These are phyloP conservation scores for Candida arabinofermentans DNA, from an alignment of 805 yeast genomes.

Conservation along the genomic window DNA sequence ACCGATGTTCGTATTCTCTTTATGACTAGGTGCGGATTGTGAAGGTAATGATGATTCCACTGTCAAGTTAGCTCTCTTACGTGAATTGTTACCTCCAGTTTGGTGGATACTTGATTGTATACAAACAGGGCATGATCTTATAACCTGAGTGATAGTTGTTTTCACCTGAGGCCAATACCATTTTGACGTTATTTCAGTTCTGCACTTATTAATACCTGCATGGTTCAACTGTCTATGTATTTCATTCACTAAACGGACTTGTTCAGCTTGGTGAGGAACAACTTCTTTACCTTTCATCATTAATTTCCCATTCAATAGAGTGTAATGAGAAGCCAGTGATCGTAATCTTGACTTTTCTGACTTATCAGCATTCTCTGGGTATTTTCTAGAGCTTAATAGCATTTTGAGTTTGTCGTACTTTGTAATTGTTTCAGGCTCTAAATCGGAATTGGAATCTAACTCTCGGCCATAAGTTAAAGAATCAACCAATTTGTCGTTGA, in stretches of 20 bases:
- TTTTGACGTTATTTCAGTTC: conserved; percentile 68
- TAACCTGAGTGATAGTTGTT: conserved; percentile 77
- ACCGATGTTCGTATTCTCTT: background rate
- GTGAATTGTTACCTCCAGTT: background rate
- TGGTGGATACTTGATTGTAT: conserved; percentile 8
- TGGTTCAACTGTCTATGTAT: conserved; percentile 60
- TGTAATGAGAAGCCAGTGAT: conserved; percentile 73
- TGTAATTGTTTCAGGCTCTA: conserved; percentile 43
- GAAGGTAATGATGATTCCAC: no score
- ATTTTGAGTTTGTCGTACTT: conserved; percentile 67
- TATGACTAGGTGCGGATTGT: background rate
- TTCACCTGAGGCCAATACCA: conserved; percentile 93
- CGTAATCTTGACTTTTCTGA: conserved; percentile 86
- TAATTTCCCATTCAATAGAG: conserved; percentile 65
- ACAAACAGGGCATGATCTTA: conserved; percentile 73
- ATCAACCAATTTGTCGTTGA: conserved; percentile 73
- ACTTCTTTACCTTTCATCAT: conserved; percentile 79
- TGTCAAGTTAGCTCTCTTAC: background rate
- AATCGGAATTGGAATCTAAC: conserved; percentile 41
- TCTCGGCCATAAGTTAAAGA: conserved; percentile 83
- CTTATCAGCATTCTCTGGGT: conserved; percentile 79
- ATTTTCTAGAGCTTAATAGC: conserved; percentile 78
- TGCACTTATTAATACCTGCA: conserved; percentile 86
- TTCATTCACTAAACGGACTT: conserved; percentile 67
- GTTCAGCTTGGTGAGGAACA: conserved; percentile 70